Conservation (phyloP, 306 rosid species). For the Bauhinia variegata region DNA sequence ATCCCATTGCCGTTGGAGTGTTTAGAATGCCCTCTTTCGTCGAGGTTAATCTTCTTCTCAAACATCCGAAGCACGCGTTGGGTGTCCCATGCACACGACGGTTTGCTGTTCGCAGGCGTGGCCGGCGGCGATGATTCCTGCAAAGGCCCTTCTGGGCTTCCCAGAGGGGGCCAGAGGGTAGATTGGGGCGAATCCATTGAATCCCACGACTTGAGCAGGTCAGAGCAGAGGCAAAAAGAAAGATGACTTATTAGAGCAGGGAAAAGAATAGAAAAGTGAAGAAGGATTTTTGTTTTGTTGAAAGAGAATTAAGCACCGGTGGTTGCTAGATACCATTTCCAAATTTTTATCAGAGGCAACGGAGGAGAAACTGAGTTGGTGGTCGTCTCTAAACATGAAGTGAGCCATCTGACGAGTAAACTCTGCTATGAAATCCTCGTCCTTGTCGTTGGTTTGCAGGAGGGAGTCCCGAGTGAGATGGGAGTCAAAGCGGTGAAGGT, state of each 20-base stretch:
- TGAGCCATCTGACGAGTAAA: constrained; percentile 63
- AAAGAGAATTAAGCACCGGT: no score
- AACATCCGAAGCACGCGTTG: constrained; percentile 34
- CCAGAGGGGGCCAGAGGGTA: constrained; percentile 51
- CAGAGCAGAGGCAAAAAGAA: constrained; percentile 15
- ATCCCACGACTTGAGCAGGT: constrained; percentile 53
- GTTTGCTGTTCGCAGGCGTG: constrained; percentile 42
- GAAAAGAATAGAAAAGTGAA: no score
- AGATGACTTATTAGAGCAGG: neutral
- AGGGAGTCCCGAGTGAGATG: constrained; percentile 11
- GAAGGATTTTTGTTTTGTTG: neutral
- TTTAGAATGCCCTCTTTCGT: constrained; percentile 26
- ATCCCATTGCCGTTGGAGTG: constrained; percentile 9
- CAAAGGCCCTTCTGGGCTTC: constrained; percentile 55
- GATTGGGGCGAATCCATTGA: constrained; percentile 48
- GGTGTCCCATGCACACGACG: constrained; percentile 30
- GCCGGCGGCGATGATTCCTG: constrained; percentile 59
- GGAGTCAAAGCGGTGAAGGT: constrained; percentile 6
- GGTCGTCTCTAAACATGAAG: constrained; percentile 53
- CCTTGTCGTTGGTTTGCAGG: constrained; percentile 27
- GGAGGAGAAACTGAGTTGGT: constrained; percentile 15
- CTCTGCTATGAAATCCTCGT: constrained; percentile 61
- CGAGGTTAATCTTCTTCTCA: constrained; percentile 50
- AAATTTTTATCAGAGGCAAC: constrained; percentile 35
- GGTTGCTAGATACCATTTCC: constrained; percentile 51